Evolutionary conservation across 2,329 filamentous ascomycete species (phyloP).

Genomic region (Trichophyton rubrum): DNA sequence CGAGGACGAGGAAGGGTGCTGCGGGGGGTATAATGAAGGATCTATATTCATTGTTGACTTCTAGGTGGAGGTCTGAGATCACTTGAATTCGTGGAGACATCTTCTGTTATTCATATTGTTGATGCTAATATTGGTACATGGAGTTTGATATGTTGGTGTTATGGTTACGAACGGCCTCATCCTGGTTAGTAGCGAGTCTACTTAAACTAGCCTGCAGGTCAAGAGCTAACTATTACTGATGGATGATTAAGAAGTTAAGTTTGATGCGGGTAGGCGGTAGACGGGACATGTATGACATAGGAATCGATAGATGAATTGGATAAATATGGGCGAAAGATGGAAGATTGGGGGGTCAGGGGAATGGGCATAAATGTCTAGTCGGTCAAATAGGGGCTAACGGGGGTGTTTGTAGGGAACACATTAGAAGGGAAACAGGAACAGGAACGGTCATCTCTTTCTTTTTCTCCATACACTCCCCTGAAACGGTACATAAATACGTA

Average conservation of each 20-base stretch:
- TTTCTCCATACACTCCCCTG: conserved; percentile 3
- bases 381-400: background rate
- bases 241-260: background rate
- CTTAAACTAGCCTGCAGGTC: background rate
- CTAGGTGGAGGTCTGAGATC: conserved; percentile 20
- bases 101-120: background rate
- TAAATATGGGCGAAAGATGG: background rate
- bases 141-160: background rate
- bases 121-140: background rate
- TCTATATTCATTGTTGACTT: conserved; percentile 17
- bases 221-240: background rate
- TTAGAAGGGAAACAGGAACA: background rate
- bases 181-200: background rate
- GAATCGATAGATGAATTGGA: background rate
- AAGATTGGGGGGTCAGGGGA: background rate
- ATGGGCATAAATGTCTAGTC: background rate
- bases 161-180: background rate
- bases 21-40: conserved; percentile 15
- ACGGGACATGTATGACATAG: background rate
- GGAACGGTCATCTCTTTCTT: background rate
- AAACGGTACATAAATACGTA: conserved; percentile 1
- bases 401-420: background rate
- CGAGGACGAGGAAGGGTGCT: conserved; percentile 18
- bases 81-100: conserved; percentile 12
- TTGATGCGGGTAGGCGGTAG: background rate